These are phyloP conservation scores for Ploettnerulaceae sp. DNA, from an alignment of 2,329 filamentous ascomycete species.

Conservation along the genomic window DNA sequence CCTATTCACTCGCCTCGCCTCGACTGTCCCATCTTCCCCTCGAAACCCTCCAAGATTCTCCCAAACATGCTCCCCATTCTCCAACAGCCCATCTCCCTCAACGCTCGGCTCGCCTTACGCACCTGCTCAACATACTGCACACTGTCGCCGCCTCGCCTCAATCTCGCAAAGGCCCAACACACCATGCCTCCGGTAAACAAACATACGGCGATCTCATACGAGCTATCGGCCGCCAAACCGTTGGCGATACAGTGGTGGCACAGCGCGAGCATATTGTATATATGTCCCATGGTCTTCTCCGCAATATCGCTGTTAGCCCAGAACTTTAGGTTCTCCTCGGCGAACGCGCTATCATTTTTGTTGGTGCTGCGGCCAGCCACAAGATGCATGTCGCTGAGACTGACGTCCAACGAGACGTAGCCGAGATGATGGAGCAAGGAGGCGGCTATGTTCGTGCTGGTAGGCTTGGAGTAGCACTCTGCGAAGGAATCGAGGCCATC, in stretches of 20 bases:
- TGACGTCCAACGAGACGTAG: conserved; percentile 27
- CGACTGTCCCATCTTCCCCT: conserved; percentile 5
- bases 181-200: conserved; percentile 30
- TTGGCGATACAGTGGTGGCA: conserved; percentile 20
- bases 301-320: conserved; percentile 30
- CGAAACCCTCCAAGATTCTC: conserved; percentile 28
- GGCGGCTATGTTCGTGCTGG: conserved; percentile 16
- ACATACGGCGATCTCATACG: conserved; percentile 26
- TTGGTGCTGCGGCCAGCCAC: conserved; percentile 27
- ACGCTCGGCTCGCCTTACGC: conserved; percentile 22
- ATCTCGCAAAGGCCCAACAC: conserved; percentile 30
- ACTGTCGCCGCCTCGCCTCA: conserved; percentile 13
- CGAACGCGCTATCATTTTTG: conserved; percentile 26
- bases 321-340: conserved; percentile 28
- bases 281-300: conserved; percentile 26
- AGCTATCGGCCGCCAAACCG: conserved; percentile 17
- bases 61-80: conserved; percentile 30
- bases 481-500: conserved; percentile 28
- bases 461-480: conserved; percentile 22
- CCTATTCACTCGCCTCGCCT: no score
- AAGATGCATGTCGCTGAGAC: conserved; percentile 29
- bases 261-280: conserved; percentile 23
- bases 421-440: conserved; percentile 26
- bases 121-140: conserved; percentile 22
- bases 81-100: conserved; percentile 29